These are phyloP conservation scores for Baorangia bicolor DNA, from an alignment of 768 basidiomycete species.

Conservation along the genomic window DNA sequence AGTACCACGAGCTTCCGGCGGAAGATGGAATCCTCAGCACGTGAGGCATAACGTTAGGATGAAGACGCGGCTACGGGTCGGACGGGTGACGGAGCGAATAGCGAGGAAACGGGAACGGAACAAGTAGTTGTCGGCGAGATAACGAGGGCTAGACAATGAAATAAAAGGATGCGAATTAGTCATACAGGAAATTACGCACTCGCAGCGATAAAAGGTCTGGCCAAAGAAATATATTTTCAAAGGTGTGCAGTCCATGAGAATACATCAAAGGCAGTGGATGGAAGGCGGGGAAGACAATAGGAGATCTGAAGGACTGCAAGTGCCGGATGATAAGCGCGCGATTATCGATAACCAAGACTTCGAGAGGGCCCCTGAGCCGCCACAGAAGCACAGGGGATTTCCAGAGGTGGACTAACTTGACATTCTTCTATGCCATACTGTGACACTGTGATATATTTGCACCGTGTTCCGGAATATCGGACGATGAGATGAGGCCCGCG, in stretches of 20 bases:
- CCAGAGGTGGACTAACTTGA: constrained; percentile 21
- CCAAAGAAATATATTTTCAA: background rate
- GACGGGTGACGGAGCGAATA: constrained; percentile 1
- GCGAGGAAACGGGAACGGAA: background rate
- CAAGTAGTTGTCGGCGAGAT: background rate
- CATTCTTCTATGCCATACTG: constrained; percentile 18
- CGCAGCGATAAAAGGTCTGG: background rate
- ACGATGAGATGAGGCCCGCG: constrained; percentile 6
- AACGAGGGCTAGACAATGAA: background rate
- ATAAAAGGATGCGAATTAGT: constrained; percentile 1
- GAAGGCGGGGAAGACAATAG: background rate
- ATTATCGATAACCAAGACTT: constrained; percentile 27
- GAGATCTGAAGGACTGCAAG: constrained; percentile 2
- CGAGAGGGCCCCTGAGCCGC: constrained; percentile 19
- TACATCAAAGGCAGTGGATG: background rate
- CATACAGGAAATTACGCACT: constrained; percentile 9
- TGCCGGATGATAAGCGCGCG: constrained; percentile 19
- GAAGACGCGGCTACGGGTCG: constrained; percentile 1
- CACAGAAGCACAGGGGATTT: constrained; percentile 28
- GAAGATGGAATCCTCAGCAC: constrained; percentile 2
- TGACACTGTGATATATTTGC: constrained; percentile 20
- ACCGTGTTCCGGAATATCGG: constrained; percentile 10
- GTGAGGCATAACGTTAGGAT: constrained; percentile 7
- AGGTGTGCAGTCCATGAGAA: background rate
- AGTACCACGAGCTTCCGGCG: background rate